phyloP scores from a whole-genome alignment of 768 basidiomycete genomes.

The Rhizopogon rudus region DNA sequence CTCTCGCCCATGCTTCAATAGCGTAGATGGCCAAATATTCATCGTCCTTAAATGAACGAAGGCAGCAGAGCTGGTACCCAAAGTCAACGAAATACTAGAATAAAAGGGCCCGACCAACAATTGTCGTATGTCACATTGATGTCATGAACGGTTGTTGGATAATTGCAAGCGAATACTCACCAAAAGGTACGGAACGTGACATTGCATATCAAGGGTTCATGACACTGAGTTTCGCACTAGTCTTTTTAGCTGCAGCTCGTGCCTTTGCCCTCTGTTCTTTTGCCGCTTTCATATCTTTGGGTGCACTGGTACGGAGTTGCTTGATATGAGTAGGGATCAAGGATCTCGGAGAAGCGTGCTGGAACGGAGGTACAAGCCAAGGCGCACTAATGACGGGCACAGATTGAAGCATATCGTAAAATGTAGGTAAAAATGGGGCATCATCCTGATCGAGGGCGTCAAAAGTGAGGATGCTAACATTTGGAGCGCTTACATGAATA shows the following conservation, averaged over 20 bases:
- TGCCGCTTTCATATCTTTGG: constrained; percentile 71
- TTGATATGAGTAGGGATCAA: constrained; percentile 77
- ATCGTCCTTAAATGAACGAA: too few relatives aligned
- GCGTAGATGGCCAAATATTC: too few relatives aligned
- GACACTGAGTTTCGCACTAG: constrained; percentile 5
- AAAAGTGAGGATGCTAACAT: not conserved
- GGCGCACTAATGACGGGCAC: constrained; percentile 57
- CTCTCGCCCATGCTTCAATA: too few relatives aligned
- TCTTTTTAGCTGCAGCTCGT: constrained; percentile 42
- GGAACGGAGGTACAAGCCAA: constrained; percentile 45
- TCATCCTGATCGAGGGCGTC: constrained; percentile 28
- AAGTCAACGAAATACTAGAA: not conserved
- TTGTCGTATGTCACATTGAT: too few relatives aligned
- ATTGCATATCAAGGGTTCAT: not conserved
- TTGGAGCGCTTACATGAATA: constrained; percentile 48
- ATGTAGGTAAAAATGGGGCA: constrained; percentile 31
- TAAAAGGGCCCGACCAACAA: not conserved
- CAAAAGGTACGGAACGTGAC: not conserved
- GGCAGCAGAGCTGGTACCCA: too few relatives aligned
- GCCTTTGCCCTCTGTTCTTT: constrained; percentile 53
- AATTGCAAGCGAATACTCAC: not conserved
- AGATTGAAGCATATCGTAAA: constrained; percentile 38
- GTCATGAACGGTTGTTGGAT: not conserved
- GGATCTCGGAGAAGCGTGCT: constrained; percentile 10
- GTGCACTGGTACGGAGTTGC: constrained; percentile 71